Base-by-base conservation (phyloP, 108 stramenopile species). In the Mediolabrus comicus region DNA sequence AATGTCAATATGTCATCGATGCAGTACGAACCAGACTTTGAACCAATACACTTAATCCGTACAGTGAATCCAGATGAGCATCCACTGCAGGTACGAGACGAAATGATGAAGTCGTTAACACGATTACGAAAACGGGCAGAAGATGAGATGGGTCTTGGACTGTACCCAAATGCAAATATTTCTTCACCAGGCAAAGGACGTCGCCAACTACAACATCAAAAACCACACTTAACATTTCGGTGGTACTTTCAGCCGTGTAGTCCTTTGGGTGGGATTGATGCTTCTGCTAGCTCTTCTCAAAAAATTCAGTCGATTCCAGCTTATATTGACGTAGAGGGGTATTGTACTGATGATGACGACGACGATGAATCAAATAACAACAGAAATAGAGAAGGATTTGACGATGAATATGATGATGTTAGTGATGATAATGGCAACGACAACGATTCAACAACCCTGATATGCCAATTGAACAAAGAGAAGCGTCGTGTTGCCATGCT, bases 161-260 rank as follows among this genome's bases (percentile, higher is more conserved):
- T 11, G 4, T 24, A 49, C 9, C n/a, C 19, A 49, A 22, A 16
- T 22, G 22, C 16, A 8, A 33, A 33, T 6, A 1, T 22, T 22
- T 49, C 46, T 22, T 24, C 46, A 36, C 65, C 38, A 49, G 25
- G 52, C 27, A 26, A 39, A 66, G 10, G 75, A 56, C 51, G 53
- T 17, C 29, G 12, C 35, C 16, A 24, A 1, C 17, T 6, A 17
- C 27, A 59, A 9, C 38, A 26, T 3, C 72, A 46, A 53, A n/a
- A 52, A 17, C 39, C 75, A 11, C 69, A 43, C 51, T 59, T 76
- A 12, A 58, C 63, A 3, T 68, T 82, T 63, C 76, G 81, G 26
- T 82, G 76, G 77, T 82, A 68, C 53, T 82, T 82, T 58, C 81
- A 82, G 64, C 81, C 81, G 0, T 78, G 81, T 66, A 73, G 76